Conservation (phyloP, 225 moss, liverwort and hornwort genomes). For the Marchantia polymorpha region DNA sequence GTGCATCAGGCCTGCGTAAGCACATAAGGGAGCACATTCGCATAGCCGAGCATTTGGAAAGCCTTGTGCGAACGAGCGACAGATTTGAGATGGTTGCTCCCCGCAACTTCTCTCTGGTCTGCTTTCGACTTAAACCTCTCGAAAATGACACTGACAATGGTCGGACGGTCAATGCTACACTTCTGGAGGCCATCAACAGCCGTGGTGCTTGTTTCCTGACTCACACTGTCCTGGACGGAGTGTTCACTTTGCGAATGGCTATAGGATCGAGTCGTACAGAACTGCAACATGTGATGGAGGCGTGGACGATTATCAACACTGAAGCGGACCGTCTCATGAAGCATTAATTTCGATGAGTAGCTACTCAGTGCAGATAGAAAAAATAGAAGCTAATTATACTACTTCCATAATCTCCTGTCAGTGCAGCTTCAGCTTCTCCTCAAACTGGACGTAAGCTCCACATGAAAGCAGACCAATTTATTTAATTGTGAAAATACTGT, state of each 20-base stretch:
- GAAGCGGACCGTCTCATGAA: slow-evolving; percentile 38
- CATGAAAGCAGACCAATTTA: too few relatives aligned
- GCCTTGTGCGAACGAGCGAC: slow-evolving; percentile 44
- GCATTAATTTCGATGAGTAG: too few relatives aligned
- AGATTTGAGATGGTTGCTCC: slow-evolving; percentile 73
- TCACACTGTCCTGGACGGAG: slow-evolving; percentile 64
- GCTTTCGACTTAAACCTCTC: slow-evolving; percentile 66
- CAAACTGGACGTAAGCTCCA: too few relatives aligned
- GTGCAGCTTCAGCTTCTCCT: too few relatives aligned
- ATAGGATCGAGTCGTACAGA: slow-evolving; percentile 58
- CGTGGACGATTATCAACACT: slow-evolving; percentile 53
- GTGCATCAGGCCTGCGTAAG: slow-evolving; percentile 52
- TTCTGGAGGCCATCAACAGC: slow-evolving; percentile 62
- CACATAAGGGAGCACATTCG: slow-evolving; percentile 62
- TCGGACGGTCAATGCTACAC: slow-evolving; percentile 47
- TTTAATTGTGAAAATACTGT: too few relatives aligned
- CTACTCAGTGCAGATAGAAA: too few relatives aligned
- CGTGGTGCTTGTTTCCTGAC: slow-evolving; percentile 54
- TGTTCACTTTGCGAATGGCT: slow-evolving; percentile 59
- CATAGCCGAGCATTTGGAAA: slow-evolving; percentile 60
- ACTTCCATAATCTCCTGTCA: too few relatives aligned
- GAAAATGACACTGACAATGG: slow-evolving; percentile 51
- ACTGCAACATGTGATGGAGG: slow-evolving; percentile 59
- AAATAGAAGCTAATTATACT: too few relatives aligned
- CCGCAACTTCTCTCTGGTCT: slow-evolving; percentile 51